Conservation (phyloP, 2,329 filamentous ascomycete species). For the Akanthomyces dipterigenus region DNA sequence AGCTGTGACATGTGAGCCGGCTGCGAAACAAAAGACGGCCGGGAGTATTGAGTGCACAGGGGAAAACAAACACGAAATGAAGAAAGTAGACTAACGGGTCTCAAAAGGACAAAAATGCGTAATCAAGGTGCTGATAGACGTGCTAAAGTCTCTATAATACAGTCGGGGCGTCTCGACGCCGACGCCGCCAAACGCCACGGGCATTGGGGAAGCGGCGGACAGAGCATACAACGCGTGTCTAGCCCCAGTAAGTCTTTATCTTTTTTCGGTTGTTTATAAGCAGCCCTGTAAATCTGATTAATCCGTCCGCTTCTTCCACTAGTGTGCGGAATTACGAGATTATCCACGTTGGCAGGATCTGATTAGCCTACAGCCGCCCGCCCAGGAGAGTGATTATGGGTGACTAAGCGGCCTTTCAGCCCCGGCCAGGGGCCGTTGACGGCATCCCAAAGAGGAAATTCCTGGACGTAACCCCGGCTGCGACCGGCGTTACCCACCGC, state of each 20-base stretch:
- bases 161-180: background rate
- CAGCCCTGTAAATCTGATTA: background rate
- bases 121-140: background rate
- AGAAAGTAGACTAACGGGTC: background rate
- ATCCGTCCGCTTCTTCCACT: background rate
- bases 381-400: background rate
- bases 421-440: background rate
- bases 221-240: background rate
- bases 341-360: background rate
- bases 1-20: background rate
- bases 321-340: background rate
- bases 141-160: background rate
- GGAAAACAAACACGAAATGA: no score
- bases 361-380: no score
- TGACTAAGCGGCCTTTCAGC: background rate
- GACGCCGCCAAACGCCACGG: background rate
- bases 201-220: background rate
- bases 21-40: background rate
- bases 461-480: background rate
- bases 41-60: no score
- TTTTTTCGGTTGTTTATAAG: background rate
- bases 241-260: background rate
- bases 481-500: background rate
- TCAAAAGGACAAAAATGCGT: background rate
- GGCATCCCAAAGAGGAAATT: slow-evolving; percentile 4